Evolutionary conservation across 1,284 basidiomycete genomes (phyloP), one percentile per base, ranked within the genome.

Genomic region (Cryptococcus sp.): DNA sequence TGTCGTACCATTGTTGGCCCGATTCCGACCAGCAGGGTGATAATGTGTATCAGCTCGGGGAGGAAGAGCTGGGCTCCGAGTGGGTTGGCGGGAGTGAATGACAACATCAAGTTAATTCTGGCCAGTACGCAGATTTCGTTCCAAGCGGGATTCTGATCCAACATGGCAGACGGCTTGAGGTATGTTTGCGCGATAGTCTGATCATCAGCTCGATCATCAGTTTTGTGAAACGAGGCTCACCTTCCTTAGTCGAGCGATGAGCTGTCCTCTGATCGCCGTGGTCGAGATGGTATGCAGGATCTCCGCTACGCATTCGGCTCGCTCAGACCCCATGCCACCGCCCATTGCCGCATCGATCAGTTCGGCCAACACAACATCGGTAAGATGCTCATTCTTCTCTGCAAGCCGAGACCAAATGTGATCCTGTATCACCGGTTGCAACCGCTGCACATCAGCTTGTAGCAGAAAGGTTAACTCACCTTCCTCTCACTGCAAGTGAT

Each of bases 81-180:
- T 2, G 81, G 76, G 31, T 84, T 80, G 43, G 80, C 81, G 0
- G 82, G 80, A 46, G 85, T 82, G 61, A 88, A 85, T 40, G 85
- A 82, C 18, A 88, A 82, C 7, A 85, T 80, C 16, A 88, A 79
- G 43, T 82, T 79, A 32, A 93, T 80, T 14, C 88, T 83, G 32
- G 87, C 79, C 31, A 92, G 77, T 1, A 85, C 85, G 2, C 86
- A 85, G 11, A 93, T 87, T 68, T 93, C 90, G 55, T 81, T 83
- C 88, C 89, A 93, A 54, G 85, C 83, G 1, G 81, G 73, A 69
- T 88, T 88, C 43, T 88, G 84, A 2, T 80, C 77, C 2, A 92
- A 78, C 11, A 80, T 79, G 48, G 74, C 77, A 3, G 83, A 82
- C 1, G 83, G 78, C 62, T 82, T 82, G 42, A 82, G 78, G 45